Evolutionary conservation across 116 monocot species (phyloP).

Genomic region (Zostera marina): DNA sequence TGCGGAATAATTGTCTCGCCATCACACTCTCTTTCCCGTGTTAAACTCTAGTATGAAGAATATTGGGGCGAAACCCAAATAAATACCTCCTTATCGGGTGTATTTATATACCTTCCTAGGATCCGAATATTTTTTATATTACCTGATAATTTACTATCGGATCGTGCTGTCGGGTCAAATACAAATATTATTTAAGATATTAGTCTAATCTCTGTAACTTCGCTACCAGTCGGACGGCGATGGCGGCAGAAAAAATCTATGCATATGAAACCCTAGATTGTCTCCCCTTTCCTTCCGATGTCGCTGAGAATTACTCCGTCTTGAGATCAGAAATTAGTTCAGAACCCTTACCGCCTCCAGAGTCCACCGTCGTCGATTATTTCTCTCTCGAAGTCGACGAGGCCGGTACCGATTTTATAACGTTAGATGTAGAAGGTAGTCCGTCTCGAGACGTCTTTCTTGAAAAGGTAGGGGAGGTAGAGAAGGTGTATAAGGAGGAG

Average conservation of each 20-base stretch:
- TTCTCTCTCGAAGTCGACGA: constrained; percentile 58
- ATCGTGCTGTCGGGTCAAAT: no score
- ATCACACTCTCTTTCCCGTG: constrained; percentile 1
- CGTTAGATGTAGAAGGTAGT: neutral
- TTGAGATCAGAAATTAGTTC: constrained; percentile 45
- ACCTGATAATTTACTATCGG: no score
- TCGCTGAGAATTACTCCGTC: constrained; percentile 33
- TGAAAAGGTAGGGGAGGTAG: neutral
- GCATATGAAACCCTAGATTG: constrained; percentile 56
- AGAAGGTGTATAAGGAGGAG: neutral
- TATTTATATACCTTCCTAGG: no score
- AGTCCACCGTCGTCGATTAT: constrained; percentile 45
- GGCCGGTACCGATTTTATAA: neutral
- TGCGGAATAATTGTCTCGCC: constrained; percentile 40
- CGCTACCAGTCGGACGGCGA: constrained; percentile 1
- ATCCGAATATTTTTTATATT: no score
- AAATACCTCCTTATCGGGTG: no score
- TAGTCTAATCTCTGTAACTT: no score
- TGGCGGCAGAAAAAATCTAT: constrained; percentile 8
- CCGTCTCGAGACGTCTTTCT: neutral
- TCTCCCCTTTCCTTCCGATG: constrained; percentile 12
- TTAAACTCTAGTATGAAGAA: no score
- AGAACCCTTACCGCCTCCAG: constrained; percentile 8
- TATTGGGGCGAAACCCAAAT: no score
- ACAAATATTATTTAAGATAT: no score